phyloP scores from a whole-genome alignment of 176 grass and related monocot species.

The Musa troglodytarum region DNA sequence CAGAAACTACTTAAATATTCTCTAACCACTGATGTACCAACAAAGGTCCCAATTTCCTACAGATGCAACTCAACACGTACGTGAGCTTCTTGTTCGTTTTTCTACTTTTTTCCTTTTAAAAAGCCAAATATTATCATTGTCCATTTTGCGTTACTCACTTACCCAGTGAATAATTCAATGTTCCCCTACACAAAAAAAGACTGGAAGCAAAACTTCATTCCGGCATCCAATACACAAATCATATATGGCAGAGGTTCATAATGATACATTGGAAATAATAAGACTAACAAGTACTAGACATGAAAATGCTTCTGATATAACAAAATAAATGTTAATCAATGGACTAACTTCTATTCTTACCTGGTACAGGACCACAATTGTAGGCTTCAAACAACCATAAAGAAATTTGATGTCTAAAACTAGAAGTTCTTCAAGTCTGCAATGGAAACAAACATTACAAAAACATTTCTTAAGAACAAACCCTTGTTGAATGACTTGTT shows the following conservation, averaged over 20 bases:
- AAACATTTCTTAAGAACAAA: neutral
- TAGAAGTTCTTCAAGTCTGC: constrained; percentile 95
- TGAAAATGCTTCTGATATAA: constrained; percentile 6
- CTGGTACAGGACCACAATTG: constrained; percentile 88
- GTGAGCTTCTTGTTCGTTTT: no score
- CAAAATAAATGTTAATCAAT: neutral
- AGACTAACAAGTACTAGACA: constrained; percentile 1
- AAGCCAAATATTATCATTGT: no score
- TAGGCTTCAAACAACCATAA: constrained; percentile 83
- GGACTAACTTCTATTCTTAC: constrained; percentile 28
- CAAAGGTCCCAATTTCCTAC: no score
- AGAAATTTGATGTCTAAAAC: constrained; percentile 96
- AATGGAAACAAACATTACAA: neutral
- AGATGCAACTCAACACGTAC: no score
- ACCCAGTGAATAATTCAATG: no score
- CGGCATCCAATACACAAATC: no score
- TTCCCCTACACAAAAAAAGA: no score
- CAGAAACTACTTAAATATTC: no score
- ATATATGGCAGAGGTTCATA: neutral
- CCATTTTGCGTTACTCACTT: no score
- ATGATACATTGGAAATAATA: neutral
- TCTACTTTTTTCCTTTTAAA: no score
- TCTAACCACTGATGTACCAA: no score
- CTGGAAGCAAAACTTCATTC: no score
- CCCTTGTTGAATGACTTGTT: neutral